A percentile compares a stretch with the other conserved stretches of the same genome.
These are phyloP conservation scores for Peniophora sp. DNA, from an alignment of 1,284 basidiomycete genomes.

Conservation along the genomic window DNA sequence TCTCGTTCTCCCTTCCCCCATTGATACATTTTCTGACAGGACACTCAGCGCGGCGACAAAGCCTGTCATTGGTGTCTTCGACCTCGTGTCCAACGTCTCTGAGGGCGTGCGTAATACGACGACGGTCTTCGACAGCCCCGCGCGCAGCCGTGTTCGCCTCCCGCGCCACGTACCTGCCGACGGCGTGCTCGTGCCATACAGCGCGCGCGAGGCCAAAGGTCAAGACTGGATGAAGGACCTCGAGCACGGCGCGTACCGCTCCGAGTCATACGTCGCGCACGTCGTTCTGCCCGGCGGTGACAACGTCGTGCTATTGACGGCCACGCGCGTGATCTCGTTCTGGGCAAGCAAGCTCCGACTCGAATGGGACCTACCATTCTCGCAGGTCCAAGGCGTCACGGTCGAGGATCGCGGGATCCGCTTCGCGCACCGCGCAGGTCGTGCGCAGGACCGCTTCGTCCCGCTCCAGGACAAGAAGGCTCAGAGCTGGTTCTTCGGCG, in stretches of 20 bases:
- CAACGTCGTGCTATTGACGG: constrained; percentile 79
- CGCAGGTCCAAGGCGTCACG: constrained; percentile 81
- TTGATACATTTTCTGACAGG: constrained; percentile 8
- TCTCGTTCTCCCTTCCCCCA: constrained; percentile 5
- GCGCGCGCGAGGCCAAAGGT: constrained; percentile 83
- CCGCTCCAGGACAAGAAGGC: constrained; percentile 66
- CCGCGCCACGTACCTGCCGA: constrained; percentile 86
- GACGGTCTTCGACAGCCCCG: constrained; percentile 92
- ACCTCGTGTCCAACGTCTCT: constrained; percentile 92
- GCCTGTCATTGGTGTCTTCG: constrained; percentile 94
- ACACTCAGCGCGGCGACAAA: constrained; percentile 79
- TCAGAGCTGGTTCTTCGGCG: constrained; percentile 72
- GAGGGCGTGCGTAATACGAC: constrained; percentile 99
- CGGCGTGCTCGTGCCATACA: constrained; percentile 84
- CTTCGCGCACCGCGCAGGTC: constrained; percentile 72
- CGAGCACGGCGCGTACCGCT: constrained; percentile 78
- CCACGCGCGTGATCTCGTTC: constrained; percentile 75
- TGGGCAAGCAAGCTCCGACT: constrained; percentile 81
- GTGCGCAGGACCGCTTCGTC: constrained; percentile 68
- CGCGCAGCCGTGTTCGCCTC: constrained; percentile 82
- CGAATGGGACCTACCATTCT: constrained; percentile 90
- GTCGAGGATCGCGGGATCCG: constrained; percentile 87
- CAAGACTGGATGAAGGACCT: constrained; percentile 97
- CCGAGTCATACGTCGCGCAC: constrained; percentile 89
- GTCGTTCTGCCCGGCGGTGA: constrained; percentile 80